These are phyloP conservation scores for Lodderomyces margitis DNA, from an alignment of 1,139 yeast species.

Conservation along the genomic window DNA sequence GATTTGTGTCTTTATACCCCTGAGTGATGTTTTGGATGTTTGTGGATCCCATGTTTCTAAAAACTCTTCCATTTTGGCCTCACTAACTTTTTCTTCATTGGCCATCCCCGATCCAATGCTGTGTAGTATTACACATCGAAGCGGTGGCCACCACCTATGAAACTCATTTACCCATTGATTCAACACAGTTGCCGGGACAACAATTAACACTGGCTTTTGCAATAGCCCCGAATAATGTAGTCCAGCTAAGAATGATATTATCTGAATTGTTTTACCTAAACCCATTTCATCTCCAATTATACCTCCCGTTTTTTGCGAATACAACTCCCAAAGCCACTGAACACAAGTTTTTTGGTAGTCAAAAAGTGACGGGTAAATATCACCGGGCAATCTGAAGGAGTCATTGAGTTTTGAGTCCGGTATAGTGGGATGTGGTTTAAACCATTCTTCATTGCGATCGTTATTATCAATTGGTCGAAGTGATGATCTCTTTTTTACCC, in stretches of 20 bases:
- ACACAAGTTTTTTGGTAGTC: constrained; percentile 95
- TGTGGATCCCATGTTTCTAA: constrained; percentile 50
- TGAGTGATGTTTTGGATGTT: constrained; percentile 27
- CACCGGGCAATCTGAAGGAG: constrained; percentile 81
- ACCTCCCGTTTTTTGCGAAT: constrained; percentile 87
- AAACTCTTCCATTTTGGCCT: constrained; percentile 50
- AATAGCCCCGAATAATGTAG: constrained; percentile 77
- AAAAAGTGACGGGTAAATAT: constrained; percentile 79
- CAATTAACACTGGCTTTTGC: constrained; percentile 76
- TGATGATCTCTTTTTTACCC: constrained; percentile 53
- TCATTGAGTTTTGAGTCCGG: constrained; percentile 74
- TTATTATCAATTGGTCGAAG: constrained; percentile 22
- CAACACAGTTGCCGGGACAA: constrained; percentile 95
- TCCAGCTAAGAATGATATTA: constrained; percentile 87
- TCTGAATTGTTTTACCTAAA: constrained; percentile 89
- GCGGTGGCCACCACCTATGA: constrained; percentile 98
- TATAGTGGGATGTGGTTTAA: constrained; percentile 70
- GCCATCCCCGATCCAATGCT: constrained; percentile 89
- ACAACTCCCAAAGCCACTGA: constrained; percentile 77
- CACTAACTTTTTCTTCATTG: constrained; percentile 35
- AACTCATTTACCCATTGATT: constrained; percentile 96
- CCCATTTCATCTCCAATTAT: constrained; percentile 99
- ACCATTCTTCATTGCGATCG: constrained; percentile 56
- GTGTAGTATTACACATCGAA: constrained; percentile 81
- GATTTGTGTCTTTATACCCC: constrained; percentile 32